Base-by-base conservation (phyloP, 345 rosid species). In the Hibiscus syriacus region DNA sequence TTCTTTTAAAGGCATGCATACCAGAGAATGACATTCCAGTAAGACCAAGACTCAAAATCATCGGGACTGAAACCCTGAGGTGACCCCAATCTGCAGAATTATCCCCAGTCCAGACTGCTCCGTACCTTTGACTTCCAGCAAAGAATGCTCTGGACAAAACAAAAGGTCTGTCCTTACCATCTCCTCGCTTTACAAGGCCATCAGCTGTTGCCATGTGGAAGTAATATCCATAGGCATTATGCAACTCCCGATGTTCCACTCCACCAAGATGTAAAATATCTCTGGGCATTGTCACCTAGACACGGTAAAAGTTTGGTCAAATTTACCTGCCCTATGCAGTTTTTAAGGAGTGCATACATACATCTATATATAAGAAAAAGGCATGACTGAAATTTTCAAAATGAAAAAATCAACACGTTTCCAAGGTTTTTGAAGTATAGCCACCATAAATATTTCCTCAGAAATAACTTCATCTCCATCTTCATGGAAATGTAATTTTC, bases 61-160 rank as follows among this genome's bases (percentile, higher is more conserved):
- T 95, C 48, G 99, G 94, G 74, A 95, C 90, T 43, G 98, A 95
- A 57, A 92, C 96, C 82, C 95, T 85, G 67, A 95, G 92, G 3
- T 95, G 97, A 63, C 92, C 97, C 98, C 98, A 95, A 2, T 92
- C 97, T 39, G 99, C 98, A 11, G 87, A 75, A 79, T 95, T 95
- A 80, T 95, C 99, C 29, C 98, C 98, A 39, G 98, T 95, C 99
- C 99, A 95, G 70, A 92, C 76, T 56, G 96, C 89, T 81, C 99
- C 99, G 38, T 86, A 82, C 80, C 98, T 90, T 82, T 95, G 99
- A 78, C 87, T 95, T 41, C 99, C 99, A 41, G 98, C 86, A 82
- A 90, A 95, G 74, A 90, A 60, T 68, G 99, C 99, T 73, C 99
- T 90, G 72, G 99, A 83, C 69, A 95, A 84, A 68, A 95, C 99